A percentile compares a stretch with the other conserved stretches of the same genome.
phyloP scores from a whole-genome alignment of 1,284 basidiomycete species.

The Irpex lacteus region DNA sequence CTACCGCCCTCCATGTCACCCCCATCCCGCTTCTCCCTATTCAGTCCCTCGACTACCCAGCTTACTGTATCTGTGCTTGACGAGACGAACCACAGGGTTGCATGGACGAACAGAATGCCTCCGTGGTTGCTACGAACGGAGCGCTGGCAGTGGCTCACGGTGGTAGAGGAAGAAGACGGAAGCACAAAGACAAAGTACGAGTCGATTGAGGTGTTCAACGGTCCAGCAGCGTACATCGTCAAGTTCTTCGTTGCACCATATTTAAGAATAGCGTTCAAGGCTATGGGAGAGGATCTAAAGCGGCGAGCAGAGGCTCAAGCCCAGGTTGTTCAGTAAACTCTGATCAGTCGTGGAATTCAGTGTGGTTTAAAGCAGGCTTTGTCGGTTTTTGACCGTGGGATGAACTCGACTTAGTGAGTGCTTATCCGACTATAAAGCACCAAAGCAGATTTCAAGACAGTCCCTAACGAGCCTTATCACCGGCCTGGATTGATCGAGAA shows the following conservation, averaged over 20 bases:
- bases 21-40: conserved; percentile 15
- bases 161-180: conserved; percentile 35
- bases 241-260: conserved; percentile 41
- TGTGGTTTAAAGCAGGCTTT: neutral
- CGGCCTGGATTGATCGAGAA: neutral
- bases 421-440: neutral
- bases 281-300: conserved; percentile 60
- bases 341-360: neutral
- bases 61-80: conserved; percentile 40
- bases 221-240: conserved; percentile 54
- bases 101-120: conserved; percentile 48
- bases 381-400: neutral
- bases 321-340: neutral
- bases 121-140: conserved; percentile 48
- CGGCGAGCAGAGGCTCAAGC: conserved; percentile 38
- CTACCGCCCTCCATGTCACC: conserved; percentile 54
- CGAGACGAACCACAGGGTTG: conserved; percentile 45
- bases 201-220: conserved; percentile 59
- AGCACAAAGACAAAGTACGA: conserved; percentile 57
- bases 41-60: conserved; percentile 24
- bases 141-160: conserved; percentile 63
- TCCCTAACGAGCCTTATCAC: neutral
- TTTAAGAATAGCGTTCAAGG: conserved; percentile 46
- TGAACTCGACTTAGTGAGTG: neutral
- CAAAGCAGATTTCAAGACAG: neutral